Evolutionary conservation across 805 yeast genomes (phyloP).

Genomic region (Tetrapisispora namnaoensis): DNA sequence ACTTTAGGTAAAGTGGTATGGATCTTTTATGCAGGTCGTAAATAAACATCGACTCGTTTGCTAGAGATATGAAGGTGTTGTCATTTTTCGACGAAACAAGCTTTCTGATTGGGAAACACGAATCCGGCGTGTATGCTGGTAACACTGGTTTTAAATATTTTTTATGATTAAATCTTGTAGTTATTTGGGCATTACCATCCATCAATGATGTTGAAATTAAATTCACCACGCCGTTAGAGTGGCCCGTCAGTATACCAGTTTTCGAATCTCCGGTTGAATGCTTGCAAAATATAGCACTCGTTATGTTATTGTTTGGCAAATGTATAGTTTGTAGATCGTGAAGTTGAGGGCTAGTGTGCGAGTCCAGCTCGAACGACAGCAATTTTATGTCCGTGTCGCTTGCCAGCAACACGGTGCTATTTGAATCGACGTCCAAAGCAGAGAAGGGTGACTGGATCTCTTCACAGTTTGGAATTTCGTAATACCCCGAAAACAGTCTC

Average conservation of each 20-base stretch:
- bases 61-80: conserved; percentile 42
- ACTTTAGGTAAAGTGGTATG: conserved; percentile 18
- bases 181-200: conserved; percentile 55
- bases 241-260: conserved; percentile 50
- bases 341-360: conserved; percentile 3
- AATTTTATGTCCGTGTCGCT: neutral
- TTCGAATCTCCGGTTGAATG: too few relatives aligned
- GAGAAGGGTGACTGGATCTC: neutral
- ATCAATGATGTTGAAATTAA: conserved; percentile 46
- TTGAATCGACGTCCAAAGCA: neutral
- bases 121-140: neutral
- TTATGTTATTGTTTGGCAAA: neutral
- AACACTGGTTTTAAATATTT: conserved; percentile 38
- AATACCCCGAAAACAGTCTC: conserved; percentile 21
- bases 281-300: neutral
- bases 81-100: conserved; percentile 7
- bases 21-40: conserved; percentile 58
- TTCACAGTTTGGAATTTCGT: conserved; percentile 7
- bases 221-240: conserved; percentile 65
- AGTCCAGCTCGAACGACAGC: neutral
- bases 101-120: conserved; percentile 12
- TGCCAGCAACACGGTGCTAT: neutral
- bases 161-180: conserved; percentile 69
- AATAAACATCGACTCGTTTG: conserved; percentile 59
- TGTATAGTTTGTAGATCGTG: conserved; percentile 15